Evolutionary conservation across 2,329 filamentous ascomycete species (phyloP).

Genomic region (Phialophora verrucosa): DNA sequence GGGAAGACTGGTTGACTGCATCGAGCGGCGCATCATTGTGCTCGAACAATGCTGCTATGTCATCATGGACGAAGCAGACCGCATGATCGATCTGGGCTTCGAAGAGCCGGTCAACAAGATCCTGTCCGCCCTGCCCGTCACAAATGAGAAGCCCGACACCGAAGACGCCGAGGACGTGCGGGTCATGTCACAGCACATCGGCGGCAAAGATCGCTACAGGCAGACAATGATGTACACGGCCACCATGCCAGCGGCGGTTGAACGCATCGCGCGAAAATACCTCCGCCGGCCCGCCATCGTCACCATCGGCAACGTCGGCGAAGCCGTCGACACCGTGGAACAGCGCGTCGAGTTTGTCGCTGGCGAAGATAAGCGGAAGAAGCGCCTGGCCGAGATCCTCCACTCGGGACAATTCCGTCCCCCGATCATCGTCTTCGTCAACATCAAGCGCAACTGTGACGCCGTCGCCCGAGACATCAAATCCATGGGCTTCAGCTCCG

Average conservation of each 20-base stretch:
- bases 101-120: conserved; percentile 98
- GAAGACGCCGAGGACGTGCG: conserved; percentile 86
- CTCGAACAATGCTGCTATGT: conserved; percentile 97
- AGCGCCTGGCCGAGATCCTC: conserved; percentile 89
- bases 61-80: conserved; percentile 99
- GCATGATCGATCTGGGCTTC: conserved; percentile 98
- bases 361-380: conserved; percentile 95
- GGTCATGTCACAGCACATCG: conserved; percentile 81
- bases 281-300: conserved; percentile 90
- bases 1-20: conserved; percentile 94
- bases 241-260: conserved; percentile 91
- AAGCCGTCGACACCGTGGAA: conserved; percentile 97
- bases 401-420: conserved; percentile 77
- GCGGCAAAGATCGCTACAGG: conserved; percentile 78
- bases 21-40: conserved; percentile 88
- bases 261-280: conserved; percentile 97
- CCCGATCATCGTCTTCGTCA: conserved; percentile 98
- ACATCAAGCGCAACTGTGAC: conserved; percentile 99
- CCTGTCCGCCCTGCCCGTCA: conserved; percentile 86
- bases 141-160: conserved; percentile 92
- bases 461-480: conserved; percentile 93
- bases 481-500: conserved; percentile 85
- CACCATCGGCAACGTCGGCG: conserved; percentile 90
- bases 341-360: conserved; percentile 91
- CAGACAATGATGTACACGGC: conserved; percentile 99